Conservation (phyloP, 495 filamentous ascomycete species). For the Cercophora scortea region DNA sequence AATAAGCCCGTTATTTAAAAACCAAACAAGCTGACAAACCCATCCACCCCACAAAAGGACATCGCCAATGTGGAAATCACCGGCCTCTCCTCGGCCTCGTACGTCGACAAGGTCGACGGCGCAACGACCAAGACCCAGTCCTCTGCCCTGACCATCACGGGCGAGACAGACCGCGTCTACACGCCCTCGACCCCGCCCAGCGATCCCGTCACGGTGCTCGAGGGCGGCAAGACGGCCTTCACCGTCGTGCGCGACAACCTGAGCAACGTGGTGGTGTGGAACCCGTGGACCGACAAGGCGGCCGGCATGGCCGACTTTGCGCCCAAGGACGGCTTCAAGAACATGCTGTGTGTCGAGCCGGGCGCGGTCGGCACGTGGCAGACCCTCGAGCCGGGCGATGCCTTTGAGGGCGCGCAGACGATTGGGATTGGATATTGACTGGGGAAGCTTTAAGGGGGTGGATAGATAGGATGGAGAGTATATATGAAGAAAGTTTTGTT, state of each 20-base stretch:
- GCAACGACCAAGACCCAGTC: conserved; percentile 48
- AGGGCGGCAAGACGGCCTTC: conserved; percentile 56
- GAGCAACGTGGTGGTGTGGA: conserved; percentile 89
- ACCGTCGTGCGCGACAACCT: conserved; percentile 73
- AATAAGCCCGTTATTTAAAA: too few relatives aligned
- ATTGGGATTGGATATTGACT: conserved; percentile 32
- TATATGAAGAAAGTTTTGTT: too few relatives aligned
- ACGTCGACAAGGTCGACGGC: conserved; percentile 72
- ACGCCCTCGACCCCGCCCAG: conserved; percentile 45
- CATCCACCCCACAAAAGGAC: conserved; percentile 53
- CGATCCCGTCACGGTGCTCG: conserved; percentile 46
- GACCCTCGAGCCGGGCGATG: conserved; percentile 75
- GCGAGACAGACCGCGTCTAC: conserved; percentile 73
- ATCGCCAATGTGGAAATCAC: conserved; percentile 60
- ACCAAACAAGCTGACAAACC: too few relatives aligned
- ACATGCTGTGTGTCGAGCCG: conserved; percentile 92
- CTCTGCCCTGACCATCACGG: conserved; percentile 45
- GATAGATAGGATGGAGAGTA: background rate
- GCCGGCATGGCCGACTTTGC: conserved; percentile 78
- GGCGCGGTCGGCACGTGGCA: conserved; percentile 76
- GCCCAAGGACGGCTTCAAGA: conserved; percentile 79
- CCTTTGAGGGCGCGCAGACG: conserved; percentile 82
- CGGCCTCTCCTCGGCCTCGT: conserved; percentile 65
- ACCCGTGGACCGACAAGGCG: conserved; percentile 86
- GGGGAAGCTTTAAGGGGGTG: background rate